phyloP scores from a whole-genome alignment of 768 basidiomycete genomes.

The Mycena leptocephala region DNA sequence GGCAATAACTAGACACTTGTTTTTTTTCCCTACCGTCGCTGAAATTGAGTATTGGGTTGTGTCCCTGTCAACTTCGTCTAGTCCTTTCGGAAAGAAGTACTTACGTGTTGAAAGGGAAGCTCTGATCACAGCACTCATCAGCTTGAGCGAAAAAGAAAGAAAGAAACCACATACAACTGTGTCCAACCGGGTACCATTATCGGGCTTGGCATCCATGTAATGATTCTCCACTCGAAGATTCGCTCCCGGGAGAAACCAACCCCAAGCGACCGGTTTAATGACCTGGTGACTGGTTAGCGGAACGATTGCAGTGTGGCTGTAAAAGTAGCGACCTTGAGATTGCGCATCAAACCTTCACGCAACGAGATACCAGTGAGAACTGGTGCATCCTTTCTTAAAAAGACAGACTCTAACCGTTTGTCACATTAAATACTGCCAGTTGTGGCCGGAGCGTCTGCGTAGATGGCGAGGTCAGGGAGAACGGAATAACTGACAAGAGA shows the following conservation, averaged over 20 bases:
- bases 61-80: not conserved
- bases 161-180: conserved; percentile 46
- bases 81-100: not conserved
- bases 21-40: conserved; percentile 43
- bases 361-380: not conserved
- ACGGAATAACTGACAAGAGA: not conserved
- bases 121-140: conserved; percentile 38
- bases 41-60: not conserved
- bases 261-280: conserved; percentile 68
- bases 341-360: conserved; percentile 33
- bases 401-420: conserved; percentile 46
- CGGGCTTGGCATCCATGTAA: conserved; percentile 58
- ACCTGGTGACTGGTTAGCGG: conserved; percentile 53
- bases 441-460: conserved; percentile 59
- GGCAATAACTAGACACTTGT: not conserved
- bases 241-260: conserved; percentile 58
- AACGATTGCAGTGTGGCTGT: not conserved
- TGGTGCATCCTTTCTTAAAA: not conserved
- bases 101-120: conserved; percentile 63
- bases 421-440: conserved; percentile 64
- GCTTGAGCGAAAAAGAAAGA: not conserved
- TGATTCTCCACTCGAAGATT: conserved; percentile 58
- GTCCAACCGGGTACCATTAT: conserved; percentile 55
- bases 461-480: not conserved
- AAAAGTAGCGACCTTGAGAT: conserved; percentile 41